These are phyloP conservation scores for Daldinia grandis DNA, from an alignment of 495 filamentous ascomycete genomes.

Conservation along the genomic window DNA sequence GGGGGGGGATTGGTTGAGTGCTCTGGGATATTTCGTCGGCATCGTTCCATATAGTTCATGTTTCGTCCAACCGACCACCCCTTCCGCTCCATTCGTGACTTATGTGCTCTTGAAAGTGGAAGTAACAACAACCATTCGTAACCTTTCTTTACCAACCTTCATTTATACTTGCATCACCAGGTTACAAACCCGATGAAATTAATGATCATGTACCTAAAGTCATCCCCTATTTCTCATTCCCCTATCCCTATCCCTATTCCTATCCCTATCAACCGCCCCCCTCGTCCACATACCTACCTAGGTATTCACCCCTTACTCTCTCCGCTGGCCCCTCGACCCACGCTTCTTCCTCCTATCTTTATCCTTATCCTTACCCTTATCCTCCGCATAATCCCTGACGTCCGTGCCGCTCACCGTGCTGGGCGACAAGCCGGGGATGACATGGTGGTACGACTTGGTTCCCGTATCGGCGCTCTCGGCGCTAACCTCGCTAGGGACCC, in stretches of 20 bases:
- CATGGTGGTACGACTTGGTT: constrained; percentile 82
- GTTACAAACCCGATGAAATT: neutral
- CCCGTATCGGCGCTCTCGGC: constrained; percentile 66
- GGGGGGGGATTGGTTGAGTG: too few species aligned
- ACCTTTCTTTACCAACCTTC: neutral
- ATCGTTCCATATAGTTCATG: neutral
- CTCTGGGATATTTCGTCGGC: neutral
- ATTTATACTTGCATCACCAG: neutral
- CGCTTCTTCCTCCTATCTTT: constrained; percentile 40
- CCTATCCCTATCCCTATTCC: neutral
- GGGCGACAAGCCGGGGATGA: constrained; percentile 74
- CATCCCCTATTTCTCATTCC: neutral
- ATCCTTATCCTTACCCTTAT: constrained; percentile 45
- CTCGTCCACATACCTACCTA: too few species aligned
- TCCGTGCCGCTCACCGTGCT: constrained; percentile 56
- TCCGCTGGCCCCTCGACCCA: constrained; percentile 63
- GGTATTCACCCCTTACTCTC: constrained; percentile 42
- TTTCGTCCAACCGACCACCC: neutral
- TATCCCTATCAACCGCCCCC: neutral
- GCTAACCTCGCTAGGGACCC: constrained; percentile 64
- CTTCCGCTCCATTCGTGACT: neutral
- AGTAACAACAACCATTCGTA: neutral
- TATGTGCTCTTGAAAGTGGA: neutral
- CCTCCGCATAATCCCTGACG: constrained; percentile 55
- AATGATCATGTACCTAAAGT: neutral